These are phyloP conservation scores for Sugiyamaella grinbergsii DNA, from an alignment of 1,139 yeast genomes.

Conservation along the genomic window DNA sequence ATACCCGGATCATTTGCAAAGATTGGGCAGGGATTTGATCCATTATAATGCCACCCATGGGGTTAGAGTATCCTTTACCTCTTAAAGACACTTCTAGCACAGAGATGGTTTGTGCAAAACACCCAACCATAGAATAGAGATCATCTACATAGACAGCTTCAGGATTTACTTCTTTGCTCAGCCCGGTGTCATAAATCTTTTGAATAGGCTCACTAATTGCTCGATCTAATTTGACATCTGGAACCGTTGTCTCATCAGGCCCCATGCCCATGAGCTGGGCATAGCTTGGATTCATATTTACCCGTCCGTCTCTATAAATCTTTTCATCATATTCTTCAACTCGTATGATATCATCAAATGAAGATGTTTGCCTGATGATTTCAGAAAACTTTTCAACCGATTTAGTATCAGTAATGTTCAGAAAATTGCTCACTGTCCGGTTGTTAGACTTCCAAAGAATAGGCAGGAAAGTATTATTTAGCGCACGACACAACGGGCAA, in stretches of 20 bases:
- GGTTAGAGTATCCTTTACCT: constrained; percentile 49
- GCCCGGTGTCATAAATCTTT: constrained; percentile 6
- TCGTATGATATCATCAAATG: constrained; percentile 1
- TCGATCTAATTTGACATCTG: constrained; percentile 6
- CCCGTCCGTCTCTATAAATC: constrained; percentile 7
- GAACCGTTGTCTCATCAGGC: neutral
- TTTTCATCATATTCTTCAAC: constrained; percentile 6
- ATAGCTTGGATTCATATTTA: constrained; percentile 8
- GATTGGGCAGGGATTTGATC: constrained; percentile 63
- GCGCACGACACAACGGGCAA: constrained; percentile 89
- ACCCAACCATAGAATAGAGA: constrained; percentile 39
- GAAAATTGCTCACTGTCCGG: constrained; percentile 7
- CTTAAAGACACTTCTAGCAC: constrained; percentile 68
- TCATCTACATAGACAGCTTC: constrained; percentile 8
- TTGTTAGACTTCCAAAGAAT: constrained; percentile 48
- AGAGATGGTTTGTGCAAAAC: constrained; percentile 57
- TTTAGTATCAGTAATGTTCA: neutral
- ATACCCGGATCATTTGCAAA: constrained; percentile 58
- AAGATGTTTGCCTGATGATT: neutral
- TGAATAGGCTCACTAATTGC: constrained; percentile 18
- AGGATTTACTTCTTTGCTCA: neutral
- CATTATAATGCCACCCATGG: constrained; percentile 48
- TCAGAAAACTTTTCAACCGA: neutral
- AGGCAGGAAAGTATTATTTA: constrained; percentile 84
- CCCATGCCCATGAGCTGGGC: constrained; percentile 14